Evolutionary conservation across 345 rosid genomes (phyloP), one percentile per base, ranked within the genome.

Genomic region (Iberis pinnata): DNA sequence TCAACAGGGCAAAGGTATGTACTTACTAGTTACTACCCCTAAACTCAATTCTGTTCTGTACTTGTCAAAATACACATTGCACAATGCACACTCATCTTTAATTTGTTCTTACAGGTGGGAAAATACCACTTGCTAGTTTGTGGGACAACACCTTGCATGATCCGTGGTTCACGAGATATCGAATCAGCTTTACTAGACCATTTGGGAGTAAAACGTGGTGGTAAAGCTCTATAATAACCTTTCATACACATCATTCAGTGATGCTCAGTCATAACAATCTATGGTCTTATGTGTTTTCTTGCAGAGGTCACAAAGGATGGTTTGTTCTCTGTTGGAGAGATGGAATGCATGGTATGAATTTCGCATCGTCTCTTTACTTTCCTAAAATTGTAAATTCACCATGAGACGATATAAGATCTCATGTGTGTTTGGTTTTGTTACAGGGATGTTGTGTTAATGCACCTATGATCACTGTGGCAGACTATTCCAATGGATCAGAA

Each of bases 381-480:
- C 20, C 26, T 39, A 4, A 7, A n/a, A n/a, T n/a, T n/a, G n/a
- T n/a, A n/a, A n/a, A n/a, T n/a, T n/a, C n/a, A n/a, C n/a, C n/a
- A 51, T n/a, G 10, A 31, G 20, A 18, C 7, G 27, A 11, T 24
- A 11, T n/a, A n/a, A n/a, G n/a, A n/a, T n/a, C 19, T 60, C 44
- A 48, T 15, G 48, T 48, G 40, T 42, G 2, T 48, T 35, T 53
- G 70, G 18, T 14, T 63, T 65, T 70, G 19, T 55, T 72, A 69
- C 84, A 93, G 97, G 97, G 96, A 71, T 80, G 95, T 63, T 93
- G 97, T 53, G 99, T 88, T 31, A 93, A 93, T 60, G 97, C 99
- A 50, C 99, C 95, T 27, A 93, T 93, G 99, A 93, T 93, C 67
- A 86, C 95, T 0, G 97, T 93, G 53, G 97, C 88, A 4, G 96